Percentiles rank a stretch among this genome's conserved stretches.
Conservation (phyloP, 2,329 filamentous ascomycete genomes). For the Trichoderma semiorbis region DNA sequence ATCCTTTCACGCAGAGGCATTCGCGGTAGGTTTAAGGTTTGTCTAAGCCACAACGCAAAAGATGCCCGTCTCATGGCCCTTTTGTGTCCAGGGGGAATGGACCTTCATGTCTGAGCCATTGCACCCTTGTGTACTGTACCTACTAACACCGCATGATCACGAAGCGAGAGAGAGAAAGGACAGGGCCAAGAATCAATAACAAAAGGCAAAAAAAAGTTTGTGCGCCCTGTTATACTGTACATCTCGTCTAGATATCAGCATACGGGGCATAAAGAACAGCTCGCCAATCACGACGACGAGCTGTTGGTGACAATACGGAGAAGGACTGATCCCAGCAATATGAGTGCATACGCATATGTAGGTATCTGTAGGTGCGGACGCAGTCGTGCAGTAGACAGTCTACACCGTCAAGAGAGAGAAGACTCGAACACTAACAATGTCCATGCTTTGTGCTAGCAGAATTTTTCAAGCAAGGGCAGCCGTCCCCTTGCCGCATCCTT, state of each 20-base stretch:
- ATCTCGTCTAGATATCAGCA: neutral
- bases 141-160: neutral
- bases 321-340: neutral
- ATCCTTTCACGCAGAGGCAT: neutral
- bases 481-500: slow-evolving; percentile 2
- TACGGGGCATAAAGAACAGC: neutral
- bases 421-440: neutral
- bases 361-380: slow-evolving; percentile 5
- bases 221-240: neutral
- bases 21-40: neutral
- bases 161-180: neutral
- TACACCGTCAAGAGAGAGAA: neutral
- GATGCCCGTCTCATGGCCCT: neutral
- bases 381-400: neutral
- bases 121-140: neutral
- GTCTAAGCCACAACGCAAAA: neutral
- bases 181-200: neutral
- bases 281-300: neutral
- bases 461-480: slow-evolving; percentile 6
- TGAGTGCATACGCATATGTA: slow-evolving; percentile 6
- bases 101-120: neutral
- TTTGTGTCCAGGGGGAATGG: neutral
- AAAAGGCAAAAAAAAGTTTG: neutral
- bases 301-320: neutral
- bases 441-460: neutral